Evolutionary conservation across 2,329 filamentous ascomycete species (phyloP).

Genomic region (Ceratocystis diversiconidia): DNA sequence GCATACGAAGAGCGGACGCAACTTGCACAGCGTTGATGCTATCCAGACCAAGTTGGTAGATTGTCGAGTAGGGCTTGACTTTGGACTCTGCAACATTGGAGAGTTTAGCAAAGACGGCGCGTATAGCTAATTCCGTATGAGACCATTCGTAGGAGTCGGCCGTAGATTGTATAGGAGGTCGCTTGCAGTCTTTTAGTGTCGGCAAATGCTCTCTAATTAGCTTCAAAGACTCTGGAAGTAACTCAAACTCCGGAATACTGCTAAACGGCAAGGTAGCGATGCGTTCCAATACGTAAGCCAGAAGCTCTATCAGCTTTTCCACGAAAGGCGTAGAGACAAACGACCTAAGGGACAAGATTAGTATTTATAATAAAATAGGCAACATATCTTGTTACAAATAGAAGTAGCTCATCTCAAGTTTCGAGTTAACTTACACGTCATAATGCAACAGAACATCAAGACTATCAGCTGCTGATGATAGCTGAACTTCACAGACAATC

Average conservation of each 20-base stretch:
- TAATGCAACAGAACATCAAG: constrained; percentile 50
- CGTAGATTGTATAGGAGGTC: background rate
- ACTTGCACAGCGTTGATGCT: constrained; percentile 79
- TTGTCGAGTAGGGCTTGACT: constrained; percentile 50
- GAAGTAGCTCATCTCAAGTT: no score
- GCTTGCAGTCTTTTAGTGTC: background rate
- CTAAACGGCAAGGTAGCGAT: background rate
- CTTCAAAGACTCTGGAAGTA: background rate
- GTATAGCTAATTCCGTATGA: constrained; percentile 37
- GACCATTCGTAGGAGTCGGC: constrained; percentile 30
- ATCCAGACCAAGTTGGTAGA: constrained; percentile 80
- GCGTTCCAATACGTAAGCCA: background rate
- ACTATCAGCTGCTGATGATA: constrained; percentile 34
- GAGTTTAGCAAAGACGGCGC: constrained; percentile 43
- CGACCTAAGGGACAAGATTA: background rate
- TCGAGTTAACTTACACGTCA: constrained; percentile 30
- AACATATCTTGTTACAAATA: background rate
- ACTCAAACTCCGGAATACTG: background rate
- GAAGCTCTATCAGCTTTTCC: background rate
- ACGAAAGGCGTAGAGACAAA: background rate
- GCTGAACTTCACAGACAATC: constrained; percentile 60
- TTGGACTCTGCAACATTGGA: constrained; percentile 35
- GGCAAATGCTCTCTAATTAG: background rate
- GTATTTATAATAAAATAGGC: background rate
- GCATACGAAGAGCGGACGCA: constrained; percentile 48